A percentile compares a stretch with the other conserved stretches of the same genome.
Conservation (phyloP, 257 asterid species). For the Primulina eburnea region DNA sequence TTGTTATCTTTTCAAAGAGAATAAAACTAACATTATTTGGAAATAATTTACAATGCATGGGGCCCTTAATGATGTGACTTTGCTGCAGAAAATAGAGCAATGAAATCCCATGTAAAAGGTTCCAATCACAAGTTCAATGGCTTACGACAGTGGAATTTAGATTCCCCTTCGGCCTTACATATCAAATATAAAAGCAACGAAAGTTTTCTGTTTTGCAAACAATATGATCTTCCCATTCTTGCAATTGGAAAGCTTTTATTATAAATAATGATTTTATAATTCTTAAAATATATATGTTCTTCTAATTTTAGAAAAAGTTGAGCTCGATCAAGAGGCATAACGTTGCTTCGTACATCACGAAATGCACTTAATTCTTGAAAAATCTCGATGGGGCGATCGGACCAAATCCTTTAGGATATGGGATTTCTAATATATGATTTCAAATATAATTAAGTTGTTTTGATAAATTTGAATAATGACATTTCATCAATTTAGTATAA, state of each 20-base stretch:
- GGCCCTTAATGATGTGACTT: not conserved
- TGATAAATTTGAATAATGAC: too few species aligned
- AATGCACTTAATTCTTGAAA: too few species aligned
- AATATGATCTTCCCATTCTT: not conserved
- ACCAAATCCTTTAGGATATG: too few species aligned
- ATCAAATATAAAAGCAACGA: not conserved
- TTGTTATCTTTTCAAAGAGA: conserved; percentile 23
- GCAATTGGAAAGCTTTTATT: not conserved
- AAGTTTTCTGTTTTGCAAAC: too few species aligned
- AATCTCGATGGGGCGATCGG: too few species aligned
- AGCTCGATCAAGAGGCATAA: too few species aligned
- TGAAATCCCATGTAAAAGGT: conserved; percentile 15
- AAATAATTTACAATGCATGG: not conserved
- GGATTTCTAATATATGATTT: too few species aligned
- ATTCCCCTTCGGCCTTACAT: conserved; percentile 17
- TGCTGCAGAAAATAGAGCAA: not conserved
- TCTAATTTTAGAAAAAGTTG: too few species aligned
- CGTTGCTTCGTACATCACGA: too few species aligned
- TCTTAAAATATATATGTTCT: too few species aligned
- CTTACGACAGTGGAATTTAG: conserved; percentile 35
- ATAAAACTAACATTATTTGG: conserved; percentile 3
- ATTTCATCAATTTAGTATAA: not conserved
- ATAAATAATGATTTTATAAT: too few species aligned
- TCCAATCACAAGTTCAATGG: conserved; percentile 33
- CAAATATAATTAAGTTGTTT: too few species aligned